Conservation (phyloP, 78 protist genomes). For the Dictyostelium capitatum region DNA sequence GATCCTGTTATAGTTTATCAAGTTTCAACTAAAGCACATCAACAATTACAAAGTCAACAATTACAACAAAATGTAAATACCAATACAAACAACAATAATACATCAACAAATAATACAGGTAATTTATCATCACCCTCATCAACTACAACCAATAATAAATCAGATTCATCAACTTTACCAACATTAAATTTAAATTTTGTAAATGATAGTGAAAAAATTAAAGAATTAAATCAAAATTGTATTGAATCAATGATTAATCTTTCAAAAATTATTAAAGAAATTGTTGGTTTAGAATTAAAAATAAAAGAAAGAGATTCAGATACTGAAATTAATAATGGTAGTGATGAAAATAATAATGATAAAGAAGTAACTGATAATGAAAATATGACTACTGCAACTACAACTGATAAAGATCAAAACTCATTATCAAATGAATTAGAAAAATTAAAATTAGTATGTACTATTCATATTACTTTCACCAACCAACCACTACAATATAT, state of each 20-base stretch:
- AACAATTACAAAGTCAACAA: neutral
- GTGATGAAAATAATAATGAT: neutral
- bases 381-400: neutral
- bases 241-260: neutral
- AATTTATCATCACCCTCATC: neutral
- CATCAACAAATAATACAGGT: neutral
- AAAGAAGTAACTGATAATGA: neutral
- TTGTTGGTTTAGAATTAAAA: neutral
- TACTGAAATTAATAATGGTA: neutral
- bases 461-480: neutral
- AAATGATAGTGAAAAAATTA: slow-evolving; percentile 43
- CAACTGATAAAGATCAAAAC: neutral
- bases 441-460: slow-evolving; percentile 25
- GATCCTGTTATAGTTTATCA: slow-evolving; percentile 25
- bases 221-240: slow-evolving; percentile 21
- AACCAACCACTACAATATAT: neutral
- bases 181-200: slow-evolving; percentile 23
- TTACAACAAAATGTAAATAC: neutral
- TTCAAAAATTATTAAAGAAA: slow-evolving; percentile 23
- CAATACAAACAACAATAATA: neutral
- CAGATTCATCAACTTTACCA: neutral
- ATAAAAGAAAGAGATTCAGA: neutral
- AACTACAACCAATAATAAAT: neutral
- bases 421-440: slow-evolving; percentile 25
- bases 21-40: slow-evolving; percentile 4